Conservation (phyloP, 345 rosid species). For the Raphanus raphanistrum region DNA sequence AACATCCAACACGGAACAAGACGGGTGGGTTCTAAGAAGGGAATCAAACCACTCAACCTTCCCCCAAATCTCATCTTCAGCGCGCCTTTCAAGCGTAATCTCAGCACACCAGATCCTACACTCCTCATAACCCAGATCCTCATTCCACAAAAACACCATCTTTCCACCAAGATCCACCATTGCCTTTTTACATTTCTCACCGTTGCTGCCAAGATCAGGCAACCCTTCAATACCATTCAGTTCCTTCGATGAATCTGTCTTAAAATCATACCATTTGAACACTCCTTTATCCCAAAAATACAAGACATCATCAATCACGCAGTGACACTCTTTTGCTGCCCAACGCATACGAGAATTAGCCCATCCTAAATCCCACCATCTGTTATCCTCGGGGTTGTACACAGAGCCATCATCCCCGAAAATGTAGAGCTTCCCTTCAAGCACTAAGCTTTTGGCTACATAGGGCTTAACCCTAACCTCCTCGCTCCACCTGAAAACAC, state of each 20-base stretch:
- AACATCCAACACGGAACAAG: not conserved
- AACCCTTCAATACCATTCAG: not conserved
- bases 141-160: slow-evolving; percentile 4
- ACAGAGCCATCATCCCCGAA: not conserved
- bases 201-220: not conserved
- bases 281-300: not conserved
- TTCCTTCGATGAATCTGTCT: not conserved
- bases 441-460: not conserved
- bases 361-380: not conserved
- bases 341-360: not conserved
- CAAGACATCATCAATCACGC: not conserved
- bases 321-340: not conserved
- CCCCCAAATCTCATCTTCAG: not conserved
- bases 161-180: slow-evolving; percentile 18
- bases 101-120: not conserved
- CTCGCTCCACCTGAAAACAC: not conserved
- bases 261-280: slow-evolving; percentile 11
- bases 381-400: not conserved
- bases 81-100: not conserved
- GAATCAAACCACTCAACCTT: not conserved
- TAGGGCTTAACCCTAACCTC: not conserved
- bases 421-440: slow-evolving; percentile 3
- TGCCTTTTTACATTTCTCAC: not conserved
- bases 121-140: not conserved
- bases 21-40: not conserved